Evolutionary conservation across 2,329 filamentous ascomycete genomes (phyloP).

Genomic region (Alternaria ethzedia): DNA sequence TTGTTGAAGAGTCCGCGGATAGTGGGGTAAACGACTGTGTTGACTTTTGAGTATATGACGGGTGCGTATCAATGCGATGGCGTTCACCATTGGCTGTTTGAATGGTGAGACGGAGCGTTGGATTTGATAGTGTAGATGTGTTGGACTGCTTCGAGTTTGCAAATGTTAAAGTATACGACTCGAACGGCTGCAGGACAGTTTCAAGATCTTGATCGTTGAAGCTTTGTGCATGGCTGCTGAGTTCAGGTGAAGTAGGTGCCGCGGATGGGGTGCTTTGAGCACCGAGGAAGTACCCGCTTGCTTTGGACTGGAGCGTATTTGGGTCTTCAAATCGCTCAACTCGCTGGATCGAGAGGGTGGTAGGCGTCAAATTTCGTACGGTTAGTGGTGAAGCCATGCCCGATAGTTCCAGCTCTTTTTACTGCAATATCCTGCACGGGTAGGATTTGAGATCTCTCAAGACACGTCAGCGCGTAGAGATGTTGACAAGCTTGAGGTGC

Average conservation of each 20-base stretch:
- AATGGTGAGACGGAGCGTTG: slow-evolving; percentile 78
- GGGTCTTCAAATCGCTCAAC: slow-evolving; percentile 75
- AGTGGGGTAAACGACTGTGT: slow-evolving; percentile 50
- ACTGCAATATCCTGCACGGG: not conserved
- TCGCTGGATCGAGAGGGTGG: slow-evolving; percentile 72
- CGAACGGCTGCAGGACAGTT: slow-evolving; percentile 72
- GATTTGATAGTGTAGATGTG: slow-evolving; percentile 41
- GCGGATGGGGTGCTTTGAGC: slow-evolving; percentile 28
- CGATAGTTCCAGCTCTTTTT: not conserved
- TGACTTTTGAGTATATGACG: slow-evolving; percentile 61
- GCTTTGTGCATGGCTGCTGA: slow-evolving; percentile 63
- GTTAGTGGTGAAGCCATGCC: slow-evolving; percentile 60
- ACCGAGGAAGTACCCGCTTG: slow-evolving; percentile 41
- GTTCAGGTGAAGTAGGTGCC: slow-evolving; percentile 49
- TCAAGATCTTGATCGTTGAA: slow-evolving; percentile 68
- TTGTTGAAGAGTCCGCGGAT: slow-evolving; percentile 46
- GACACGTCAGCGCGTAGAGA: not conserved
- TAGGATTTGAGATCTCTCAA: not conserved
- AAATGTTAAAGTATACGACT: slow-evolving; percentile 65
- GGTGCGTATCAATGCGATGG: slow-evolving; percentile 71
- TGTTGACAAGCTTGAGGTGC: not conserved
- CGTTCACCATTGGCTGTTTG: slow-evolving; percentile 63
- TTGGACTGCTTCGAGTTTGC: slow-evolving; percentile 44
- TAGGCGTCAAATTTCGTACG: slow-evolving; percentile 82
- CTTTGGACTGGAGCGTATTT: slow-evolving; percentile 49